These are phyloP conservation scores for Zygotorulaspora danielsina DNA, from an alignment of 805 yeast species.

Conservation along the genomic window DNA sequence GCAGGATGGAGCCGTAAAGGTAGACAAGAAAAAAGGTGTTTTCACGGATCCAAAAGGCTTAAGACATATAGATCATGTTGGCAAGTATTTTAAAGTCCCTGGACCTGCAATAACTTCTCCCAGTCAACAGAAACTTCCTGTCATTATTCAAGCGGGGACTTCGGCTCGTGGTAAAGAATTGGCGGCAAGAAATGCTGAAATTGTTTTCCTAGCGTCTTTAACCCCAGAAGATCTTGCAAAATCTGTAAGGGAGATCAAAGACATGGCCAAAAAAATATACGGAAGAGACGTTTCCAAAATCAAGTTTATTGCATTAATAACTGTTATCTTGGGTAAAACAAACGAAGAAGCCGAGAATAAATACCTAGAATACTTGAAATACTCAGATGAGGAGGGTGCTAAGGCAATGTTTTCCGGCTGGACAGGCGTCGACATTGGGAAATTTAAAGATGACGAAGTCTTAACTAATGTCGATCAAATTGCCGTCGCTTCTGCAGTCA, in stretches of 20 bases:
- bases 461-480: conserved; percentile 32
- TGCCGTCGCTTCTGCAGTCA: conserved; percentile 34
- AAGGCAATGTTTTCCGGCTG: conserved; percentile 45
- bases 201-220: conserved; percentile 39
- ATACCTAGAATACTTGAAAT: conserved; percentile 31
- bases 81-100: conserved; percentile 40
- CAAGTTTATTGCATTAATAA: conserved; percentile 39
- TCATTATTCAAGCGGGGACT: conserved; percentile 44
- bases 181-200: conserved; percentile 44
- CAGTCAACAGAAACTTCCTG: conserved; percentile 43
- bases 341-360: conserved; percentile 41
- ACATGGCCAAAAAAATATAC: conserved; percentile 34
- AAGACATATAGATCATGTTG: conserved; percentile 41
- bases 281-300: conserved; percentile 38
- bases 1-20: conserved; percentile 40
- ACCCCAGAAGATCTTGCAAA: conserved; percentile 33
- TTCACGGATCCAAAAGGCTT: conserved; percentile 40
- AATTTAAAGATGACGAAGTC: conserved; percentile 39
- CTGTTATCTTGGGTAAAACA: conserved; percentile 40
- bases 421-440: conserved; percentile 41
- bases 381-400: conserved; percentile 43
- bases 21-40: conserved; percentile 30
- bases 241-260: conserved; percentile 34
- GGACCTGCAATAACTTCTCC: conserved; percentile 44
- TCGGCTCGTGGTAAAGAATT: conserved; percentile 40